A percentile compares a stretch with the other conserved stretches of the same genome.
These are phyloP conservation scores for Xylariaceae sp. DNA, from an alignment of 2,329 filamentous ascomycete genomes.

Conservation along the genomic window DNA sequence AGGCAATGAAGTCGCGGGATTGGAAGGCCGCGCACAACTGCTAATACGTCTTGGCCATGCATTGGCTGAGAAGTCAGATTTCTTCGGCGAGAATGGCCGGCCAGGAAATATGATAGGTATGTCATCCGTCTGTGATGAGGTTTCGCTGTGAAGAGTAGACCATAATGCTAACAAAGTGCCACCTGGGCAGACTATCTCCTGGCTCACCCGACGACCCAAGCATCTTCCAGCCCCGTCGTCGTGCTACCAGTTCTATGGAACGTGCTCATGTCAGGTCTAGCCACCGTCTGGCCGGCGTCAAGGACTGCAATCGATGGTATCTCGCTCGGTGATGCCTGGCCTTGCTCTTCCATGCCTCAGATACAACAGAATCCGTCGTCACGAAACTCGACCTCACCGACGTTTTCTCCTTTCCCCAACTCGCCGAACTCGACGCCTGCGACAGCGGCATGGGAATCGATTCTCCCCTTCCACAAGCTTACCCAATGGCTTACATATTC, in stretches of 20 bases:
- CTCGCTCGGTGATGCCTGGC: constrained; percentile 91
- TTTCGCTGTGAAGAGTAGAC: too few relatives aligned
- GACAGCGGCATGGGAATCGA: constrained; percentile 62
- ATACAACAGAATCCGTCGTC: constrained; percentile 24
- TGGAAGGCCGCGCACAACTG: constrained; percentile 79
- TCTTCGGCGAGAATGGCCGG: constrained; percentile 78
- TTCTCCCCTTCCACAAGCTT: constrained; percentile 89
- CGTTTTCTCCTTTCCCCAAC: constrained; percentile 45
- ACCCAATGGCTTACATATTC: constrained; percentile 95
- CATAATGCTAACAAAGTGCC: constrained; percentile 7
- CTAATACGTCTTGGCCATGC: constrained; percentile 72
- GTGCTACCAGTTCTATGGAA: constrained; percentile 86
- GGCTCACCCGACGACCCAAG: constrained; percentile 83
- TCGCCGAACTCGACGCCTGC: constrained; percentile 13
- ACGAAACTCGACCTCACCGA: constrained; percentile 41
- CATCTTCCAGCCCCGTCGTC: constrained; percentile 82
- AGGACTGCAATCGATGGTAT: constrained; percentile 83
- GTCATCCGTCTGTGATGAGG: constrained; percentile 23
- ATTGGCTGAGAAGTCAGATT: constrained; percentile 68
- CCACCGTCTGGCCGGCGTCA: constrained; percentile 82
- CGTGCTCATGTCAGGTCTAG: constrained; percentile 81
- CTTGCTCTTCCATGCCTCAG: constrained; percentile 76
- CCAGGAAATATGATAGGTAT: constrained; percentile 92
- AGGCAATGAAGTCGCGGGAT: constrained; percentile 74
- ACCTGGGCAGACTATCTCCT: constrained; percentile 73